These are phyloP conservation scores for Tetradesmus obliquus DNA, from an alignment of 139 green algal genomes.

Conservation along the genomic window DNA sequence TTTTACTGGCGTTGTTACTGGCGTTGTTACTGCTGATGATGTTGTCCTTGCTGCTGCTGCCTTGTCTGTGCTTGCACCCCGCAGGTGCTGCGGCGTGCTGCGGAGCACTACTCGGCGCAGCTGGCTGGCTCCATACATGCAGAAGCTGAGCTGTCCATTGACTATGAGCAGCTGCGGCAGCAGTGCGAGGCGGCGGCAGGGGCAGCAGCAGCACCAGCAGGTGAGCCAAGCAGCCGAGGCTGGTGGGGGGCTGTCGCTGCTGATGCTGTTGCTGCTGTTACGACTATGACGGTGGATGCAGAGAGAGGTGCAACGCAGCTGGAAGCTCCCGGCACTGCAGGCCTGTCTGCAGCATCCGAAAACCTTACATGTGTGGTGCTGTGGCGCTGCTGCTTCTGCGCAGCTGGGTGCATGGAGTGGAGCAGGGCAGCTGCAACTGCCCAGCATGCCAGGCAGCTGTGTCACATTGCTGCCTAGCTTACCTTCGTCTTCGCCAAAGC, in stretches of 20 bases:
- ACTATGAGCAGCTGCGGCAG: conserved; percentile 8
- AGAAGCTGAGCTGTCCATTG: background rate
- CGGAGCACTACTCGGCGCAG: background rate
- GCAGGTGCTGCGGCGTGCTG: conserved; percentile 20
- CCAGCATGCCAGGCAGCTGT: background rate
- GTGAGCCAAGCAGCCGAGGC: background rate
- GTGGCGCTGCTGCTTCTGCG: no score
- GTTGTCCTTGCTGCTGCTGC: background rate
- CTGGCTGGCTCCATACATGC: background rate
- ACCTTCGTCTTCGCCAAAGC: no score
- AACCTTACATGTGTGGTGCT: no score
- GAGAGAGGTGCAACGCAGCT: no score
- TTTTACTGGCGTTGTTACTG: no score
- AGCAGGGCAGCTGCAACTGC: background rate
- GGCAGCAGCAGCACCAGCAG: background rate
- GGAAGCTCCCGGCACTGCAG: no score
- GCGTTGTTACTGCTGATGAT: background rate
- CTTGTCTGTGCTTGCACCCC: background rate
- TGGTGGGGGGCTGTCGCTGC: background rate
- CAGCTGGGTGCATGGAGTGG: background rate
- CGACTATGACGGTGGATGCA: no score
- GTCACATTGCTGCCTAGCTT: background rate
- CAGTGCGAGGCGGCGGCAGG: background rate
- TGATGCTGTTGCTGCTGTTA: background rate
- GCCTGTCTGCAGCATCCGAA: no score